phyloP scores from a whole-genome alignment of 2,329 filamentous ascomycete species.

The Blastomyces emzantsi region DNA sequence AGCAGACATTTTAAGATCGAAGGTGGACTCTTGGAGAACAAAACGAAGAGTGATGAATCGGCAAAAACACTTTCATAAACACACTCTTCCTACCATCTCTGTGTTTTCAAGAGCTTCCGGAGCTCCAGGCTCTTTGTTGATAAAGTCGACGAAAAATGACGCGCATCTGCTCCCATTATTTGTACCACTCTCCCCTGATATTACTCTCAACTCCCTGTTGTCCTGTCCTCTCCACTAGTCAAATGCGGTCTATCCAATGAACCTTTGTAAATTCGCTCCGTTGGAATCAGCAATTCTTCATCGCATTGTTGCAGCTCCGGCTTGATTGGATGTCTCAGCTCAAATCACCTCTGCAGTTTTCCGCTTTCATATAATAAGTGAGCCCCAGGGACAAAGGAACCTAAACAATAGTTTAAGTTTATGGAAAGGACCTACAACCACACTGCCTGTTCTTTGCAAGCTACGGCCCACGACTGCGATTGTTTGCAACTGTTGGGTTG shows the following conservation, averaged over 20 bases:
- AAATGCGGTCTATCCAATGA: conserved; percentile 10
- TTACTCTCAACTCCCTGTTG: background rate
- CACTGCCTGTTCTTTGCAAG: background rate
- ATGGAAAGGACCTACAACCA: background rate
- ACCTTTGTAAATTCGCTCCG: conserved; percentile 20
- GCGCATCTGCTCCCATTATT: conserved; percentile 3
- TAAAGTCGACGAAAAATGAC: background rate
- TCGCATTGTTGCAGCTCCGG: conserved; percentile 26
- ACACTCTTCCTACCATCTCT: background rate
- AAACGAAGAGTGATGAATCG: background rate
- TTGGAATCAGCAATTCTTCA: conserved; percentile 20
- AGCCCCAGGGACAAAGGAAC: conserved; percentile 27
- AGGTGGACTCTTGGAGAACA: background rate
- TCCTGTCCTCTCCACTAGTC: background rate
- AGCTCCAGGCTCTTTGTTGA: background rate
- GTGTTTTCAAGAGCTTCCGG: background rate
- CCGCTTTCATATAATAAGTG: conserved; percentile 26
- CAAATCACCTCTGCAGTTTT: conserved; percentile 20
- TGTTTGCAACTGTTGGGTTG: conserved; percentile 18
- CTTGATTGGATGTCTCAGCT: conserved; percentile 21
- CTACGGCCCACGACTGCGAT: conserved; percentile 16
- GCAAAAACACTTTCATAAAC: background rate
- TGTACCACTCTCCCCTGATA: background rate
- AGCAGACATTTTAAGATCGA: background rate
- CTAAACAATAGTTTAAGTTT: conserved; percentile 21